Evolutionary conservation across 2,329 filamentous ascomycete species (phyloP), one percentile per base, ranked within the genome.

Genomic region (Colletotrichum sp.): DNA sequence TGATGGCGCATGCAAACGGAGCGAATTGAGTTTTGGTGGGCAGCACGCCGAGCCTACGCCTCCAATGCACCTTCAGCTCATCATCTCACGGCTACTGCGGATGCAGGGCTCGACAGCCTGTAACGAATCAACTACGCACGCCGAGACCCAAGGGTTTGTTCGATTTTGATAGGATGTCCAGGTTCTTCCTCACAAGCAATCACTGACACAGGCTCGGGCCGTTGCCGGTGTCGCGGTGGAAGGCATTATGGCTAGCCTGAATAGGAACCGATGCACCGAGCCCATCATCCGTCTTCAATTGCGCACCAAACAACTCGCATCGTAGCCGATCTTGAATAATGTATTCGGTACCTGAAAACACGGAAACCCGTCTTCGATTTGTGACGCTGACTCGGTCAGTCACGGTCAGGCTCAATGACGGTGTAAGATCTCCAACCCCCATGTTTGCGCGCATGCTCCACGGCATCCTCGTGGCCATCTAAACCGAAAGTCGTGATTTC

Each of bases 401-500:
- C 43, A 21, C n/a, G 28, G 34, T 69, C 69, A 9, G 70, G 73
- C 30, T 70, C 73, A 48, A 76, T 32, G 21, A 64, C 65, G n/a
- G 73, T 73, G 58, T 73, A 6, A 77, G 66, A 18, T 83, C 66
- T 62, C 83, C 81, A 13, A 76, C 79, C 8, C 75, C 72, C 74
- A 69, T 48, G 79, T 2, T 58, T 43, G 30, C 52, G 72, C 5
- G 73, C 70, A 36, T 69, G 58, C 48, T 82, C 80, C 21, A 85
- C 79, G 16, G 80, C 81, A 21, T 77, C 74, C 62, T 84, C 73
- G 78, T 81, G 83, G 3, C 84, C 78, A 15, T 83, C 81, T n/a
- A 86, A 78, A 8, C 71, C 65, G 65, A 82, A 86, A 9, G 75
- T 78, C 3, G 80, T 80, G 7, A 80, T 68, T 28, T 83, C 70